Evolutionary conservation across 2,329 filamentous ascomycete species (phyloP).

Genomic region (Colletotrichum tabaci): DNA sequence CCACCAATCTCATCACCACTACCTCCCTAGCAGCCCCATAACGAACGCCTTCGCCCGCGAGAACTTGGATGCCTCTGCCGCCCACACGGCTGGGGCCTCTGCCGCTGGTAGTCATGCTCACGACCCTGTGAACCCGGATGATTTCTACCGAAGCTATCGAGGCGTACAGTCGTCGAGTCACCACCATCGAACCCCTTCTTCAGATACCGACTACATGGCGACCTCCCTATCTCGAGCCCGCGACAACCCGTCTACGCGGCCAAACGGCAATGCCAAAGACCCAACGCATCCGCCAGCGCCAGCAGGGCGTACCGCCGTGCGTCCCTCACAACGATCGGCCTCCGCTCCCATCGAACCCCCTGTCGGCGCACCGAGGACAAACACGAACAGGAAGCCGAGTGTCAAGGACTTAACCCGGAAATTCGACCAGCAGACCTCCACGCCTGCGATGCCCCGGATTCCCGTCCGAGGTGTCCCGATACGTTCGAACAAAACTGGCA

Average conservation of each 20-base stretch:
- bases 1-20: conserved; percentile 43
- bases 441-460: conserved; percentile 52
- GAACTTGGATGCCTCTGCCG: conserved; percentile 41
- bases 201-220: conserved; percentile 55
- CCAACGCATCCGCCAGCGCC: conserved; percentile 62
- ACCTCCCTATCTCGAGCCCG: conserved; percentile 54
- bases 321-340: conserved; percentile 65
- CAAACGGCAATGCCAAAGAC: conserved; percentile 66
- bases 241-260: conserved; percentile 61
- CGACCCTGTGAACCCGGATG: conserved; percentile 65
- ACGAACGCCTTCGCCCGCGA: conserved; percentile 41
- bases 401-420: conserved; percentile 86
- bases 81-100: conserved; percentile 46
- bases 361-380: conserved; percentile 49
- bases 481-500: conserved; percentile 56
- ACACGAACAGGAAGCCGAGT: conserved; percentile 69
- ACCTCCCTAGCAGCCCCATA: conserved; percentile 45
- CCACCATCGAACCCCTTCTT: conserved; percentile 43
- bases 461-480: conserved; percentile 52
- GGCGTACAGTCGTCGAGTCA: conserved; percentile 54
- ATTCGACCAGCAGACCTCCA: conserved; percentile 75
- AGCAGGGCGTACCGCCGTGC: conserved; percentile 57
- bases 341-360: conserved; percentile 70
- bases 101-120: conserved; percentile 53
- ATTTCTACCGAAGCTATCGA: conserved; percentile 69